Evolutionary conservation across 2,329 filamentous ascomycete genomes (phyloP).

Genomic region (Ascochyta pisi): DNA sequence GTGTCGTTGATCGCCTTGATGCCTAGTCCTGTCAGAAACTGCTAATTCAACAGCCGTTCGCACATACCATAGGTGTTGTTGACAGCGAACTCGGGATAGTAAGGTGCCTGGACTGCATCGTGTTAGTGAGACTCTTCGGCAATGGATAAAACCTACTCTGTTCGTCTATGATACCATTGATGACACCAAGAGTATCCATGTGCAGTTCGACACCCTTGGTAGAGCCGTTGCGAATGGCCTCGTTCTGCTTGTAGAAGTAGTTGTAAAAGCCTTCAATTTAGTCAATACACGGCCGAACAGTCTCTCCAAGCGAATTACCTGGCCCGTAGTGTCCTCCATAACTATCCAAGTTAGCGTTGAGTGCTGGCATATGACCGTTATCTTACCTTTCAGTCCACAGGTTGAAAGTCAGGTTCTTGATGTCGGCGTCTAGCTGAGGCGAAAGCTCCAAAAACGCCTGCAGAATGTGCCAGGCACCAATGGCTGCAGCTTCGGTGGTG

Average conservation of each 20-base stretch:
- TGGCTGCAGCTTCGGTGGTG: constrained; percentile 44
- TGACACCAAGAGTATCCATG: constrained; percentile 62
- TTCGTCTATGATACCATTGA: constrained; percentile 63
- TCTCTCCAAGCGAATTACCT: constrained; percentile 16
- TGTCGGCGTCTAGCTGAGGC: constrained; percentile 55
- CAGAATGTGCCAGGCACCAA: constrained; percentile 47
- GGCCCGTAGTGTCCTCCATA: constrained; percentile 59
- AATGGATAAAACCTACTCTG: constrained; percentile 21
- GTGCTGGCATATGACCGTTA: neutral
- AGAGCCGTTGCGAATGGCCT: constrained; percentile 58
- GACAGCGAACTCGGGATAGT: constrained; percentile 53
- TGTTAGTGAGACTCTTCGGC: neutral
- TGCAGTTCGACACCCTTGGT: constrained; percentile 57
- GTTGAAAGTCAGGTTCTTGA: constrained; percentile 60
- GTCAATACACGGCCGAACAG: neutral
- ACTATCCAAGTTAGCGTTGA: constrained; percentile 9
- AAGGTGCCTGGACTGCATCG: constrained; percentile 50
- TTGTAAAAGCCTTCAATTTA: constrained; percentile 54
- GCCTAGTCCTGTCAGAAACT: neutral
- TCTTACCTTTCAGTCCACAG: constrained; percentile 54
- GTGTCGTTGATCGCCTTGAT: constrained; percentile 57
- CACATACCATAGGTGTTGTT: constrained; percentile 60
- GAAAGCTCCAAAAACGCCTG: constrained; percentile 46
- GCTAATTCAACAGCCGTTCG: no score
- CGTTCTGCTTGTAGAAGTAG: constrained; percentile 64